Evolutionary conservation across 345 rosid genomes (phyloP), one percentile per base, ranked within the genome.

Genomic region (Boechera stricta): DNA sequence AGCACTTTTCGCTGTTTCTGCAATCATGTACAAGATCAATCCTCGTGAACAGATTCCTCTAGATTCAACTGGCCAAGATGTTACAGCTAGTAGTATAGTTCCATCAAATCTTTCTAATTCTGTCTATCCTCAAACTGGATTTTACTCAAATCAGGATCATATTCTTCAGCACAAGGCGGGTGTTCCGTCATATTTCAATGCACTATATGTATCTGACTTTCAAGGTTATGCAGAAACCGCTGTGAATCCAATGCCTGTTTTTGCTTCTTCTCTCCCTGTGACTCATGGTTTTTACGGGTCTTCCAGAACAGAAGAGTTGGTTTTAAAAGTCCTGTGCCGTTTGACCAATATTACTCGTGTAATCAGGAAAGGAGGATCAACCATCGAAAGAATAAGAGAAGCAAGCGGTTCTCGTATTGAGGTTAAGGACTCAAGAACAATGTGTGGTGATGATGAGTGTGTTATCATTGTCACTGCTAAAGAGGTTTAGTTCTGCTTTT

Each of bases 31-130:
- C 79, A 90, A 90, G 72, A 89, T 89, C 73, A 70, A 79, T 74
- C 88, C 99, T 54, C 84, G 87, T 59, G 99, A 95, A 83, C 92
- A 90, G 70, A 82, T 95, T 77, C 86, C 99, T 77, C 90, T 94
- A 1, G 97, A 87, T 48, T 84, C 98, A 66, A 78, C 85, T 3
- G 81, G 86, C 16, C 84, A 87, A 59, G 96, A 90, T 72, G 84
- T 77, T 68, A 85, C 85, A 45, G 86, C 95, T 45, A 94, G 90
- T 68, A 88, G 89, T 36, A 84, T 92, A 21, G 87, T 92, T 62
- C 94, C 92, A 18, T 82, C 98, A 29, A 94, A 94, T 83, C 84
- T 90, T 57, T 86, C 95, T 63, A 69, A 57, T 32, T 32, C 39
- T 56, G 10, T 92, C 31, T 94, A 86, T 77, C 92, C 90, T 21